phyloP scores from a whole-genome alignment of 2,329 filamentous ascomycete genomes.

The Cryphonectria carpinicola region DNA sequence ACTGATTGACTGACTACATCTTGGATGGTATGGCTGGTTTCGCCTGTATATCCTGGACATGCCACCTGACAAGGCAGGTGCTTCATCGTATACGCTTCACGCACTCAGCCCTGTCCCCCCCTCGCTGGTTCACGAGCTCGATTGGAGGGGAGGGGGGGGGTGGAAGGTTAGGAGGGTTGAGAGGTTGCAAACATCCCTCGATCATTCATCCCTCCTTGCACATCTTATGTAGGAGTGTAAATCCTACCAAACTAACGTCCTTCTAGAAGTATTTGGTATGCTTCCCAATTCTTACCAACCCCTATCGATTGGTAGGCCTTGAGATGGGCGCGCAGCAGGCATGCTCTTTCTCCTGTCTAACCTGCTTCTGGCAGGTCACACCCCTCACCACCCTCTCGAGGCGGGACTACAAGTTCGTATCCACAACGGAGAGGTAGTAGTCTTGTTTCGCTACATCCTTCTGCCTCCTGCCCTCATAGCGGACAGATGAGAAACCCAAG shows the following conservation, averaged over 20 bases:
- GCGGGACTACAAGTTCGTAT: background rate
- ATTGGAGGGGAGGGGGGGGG: background rate
- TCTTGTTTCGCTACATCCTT: background rate
- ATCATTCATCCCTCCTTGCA: background rate
- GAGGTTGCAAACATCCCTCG: background rate
- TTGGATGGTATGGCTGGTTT: background rate
- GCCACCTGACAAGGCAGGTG: slow-evolving; percentile 6
- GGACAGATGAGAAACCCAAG: background rate
- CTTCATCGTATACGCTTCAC: background rate
- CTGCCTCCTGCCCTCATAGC: background rate
- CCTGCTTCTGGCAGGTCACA: slow-evolving; percentile 8
- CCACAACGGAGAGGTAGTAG: background rate
- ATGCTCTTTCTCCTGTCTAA: background rate
- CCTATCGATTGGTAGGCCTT: background rate
- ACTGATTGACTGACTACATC: background rate
- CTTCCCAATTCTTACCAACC: background rate
- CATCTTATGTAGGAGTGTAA: background rate
- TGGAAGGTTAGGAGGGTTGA: too few relatives aligned
- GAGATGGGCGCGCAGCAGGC: background rate
- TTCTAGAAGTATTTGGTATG: background rate
- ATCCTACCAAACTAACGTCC: background rate
- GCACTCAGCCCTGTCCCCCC: background rate
- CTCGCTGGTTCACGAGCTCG: background rate
- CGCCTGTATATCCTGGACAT: background rate
- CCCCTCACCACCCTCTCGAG: background rate